phyloP scores from a whole-genome alignment of 2,329 filamentous ascomycete genomes.

The Rhexocercosporidium sp. region DNA sequence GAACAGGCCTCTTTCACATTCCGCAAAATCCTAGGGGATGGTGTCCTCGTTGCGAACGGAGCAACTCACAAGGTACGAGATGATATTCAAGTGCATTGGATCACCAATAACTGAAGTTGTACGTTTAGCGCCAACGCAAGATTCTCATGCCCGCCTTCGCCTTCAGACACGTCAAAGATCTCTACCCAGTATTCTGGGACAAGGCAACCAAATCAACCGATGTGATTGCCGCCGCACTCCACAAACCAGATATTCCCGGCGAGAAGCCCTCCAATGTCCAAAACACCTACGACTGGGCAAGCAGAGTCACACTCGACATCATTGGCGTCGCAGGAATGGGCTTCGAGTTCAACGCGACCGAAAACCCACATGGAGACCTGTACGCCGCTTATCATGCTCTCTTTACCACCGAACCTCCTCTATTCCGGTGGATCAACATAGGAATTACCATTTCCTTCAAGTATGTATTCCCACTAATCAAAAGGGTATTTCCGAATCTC shows the following conservation, averaged over 20 bases:
- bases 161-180: constrained; percentile 82
- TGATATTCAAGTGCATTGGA: not conserved
- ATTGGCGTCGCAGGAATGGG: constrained; percentile 75
- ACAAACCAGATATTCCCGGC: not conserved
- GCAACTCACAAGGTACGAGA: constrained; percentile 75
- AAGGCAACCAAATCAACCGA: constrained; percentile 1
- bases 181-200: constrained; percentile 83
- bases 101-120: not conserved
- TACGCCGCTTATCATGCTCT: constrained; percentile 61
- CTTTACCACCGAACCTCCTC: constrained; percentile 46
- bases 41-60: constrained; percentile 81
- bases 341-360: constrained; percentile 69
- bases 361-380: constrained; percentile 63
- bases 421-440: constrained; percentile 28
- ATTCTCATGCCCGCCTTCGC: constrained; percentile 81
- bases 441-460: constrained; percentile 58
- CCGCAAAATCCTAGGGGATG: constrained; percentile 69
- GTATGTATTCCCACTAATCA: not conserved
- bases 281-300: constrained; percentile 56
- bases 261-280: not conserved
- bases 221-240: not conserved
- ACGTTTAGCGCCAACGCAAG: constrained; percentile 62
- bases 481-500: not conserved
- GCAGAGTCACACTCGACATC: constrained; percentile 73
- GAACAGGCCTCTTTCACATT: constrained; percentile 43